Conservation (phyloP, 139 green algal species). For the Gonium pectorale region DNA sequence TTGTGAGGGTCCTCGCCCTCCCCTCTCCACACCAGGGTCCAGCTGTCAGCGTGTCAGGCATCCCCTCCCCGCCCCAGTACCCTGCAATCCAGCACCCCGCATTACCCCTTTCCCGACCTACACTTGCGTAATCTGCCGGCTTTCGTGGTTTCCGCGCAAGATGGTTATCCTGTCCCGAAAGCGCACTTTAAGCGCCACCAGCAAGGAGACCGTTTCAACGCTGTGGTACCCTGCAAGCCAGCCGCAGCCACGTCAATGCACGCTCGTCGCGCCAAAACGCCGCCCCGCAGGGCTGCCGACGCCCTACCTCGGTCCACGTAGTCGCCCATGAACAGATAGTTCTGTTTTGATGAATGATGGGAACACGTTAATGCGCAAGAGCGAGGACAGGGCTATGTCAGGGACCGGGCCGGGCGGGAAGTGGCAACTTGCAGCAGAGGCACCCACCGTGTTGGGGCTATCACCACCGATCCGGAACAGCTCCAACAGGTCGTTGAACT, state of each 20-base stretch:
- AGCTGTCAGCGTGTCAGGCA: no score
- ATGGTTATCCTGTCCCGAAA: conserved; percentile 98
- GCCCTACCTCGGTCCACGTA: conserved; percentile 93
- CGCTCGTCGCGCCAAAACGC: no score
- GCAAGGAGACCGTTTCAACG: conserved; percentile 94
- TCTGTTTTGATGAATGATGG: no score
- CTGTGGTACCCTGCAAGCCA: conserved; percentile 92
- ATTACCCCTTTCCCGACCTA: conserved; percentile 59
- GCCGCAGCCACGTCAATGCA: no score
- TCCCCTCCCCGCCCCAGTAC: not conserved
- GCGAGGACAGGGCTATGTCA: no score
- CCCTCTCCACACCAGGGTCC: no score
- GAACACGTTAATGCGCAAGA: no score
- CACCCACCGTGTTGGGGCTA: conserved; percentile 90
- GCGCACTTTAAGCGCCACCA: conserved; percentile 94
- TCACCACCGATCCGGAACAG: conserved; percentile 95
- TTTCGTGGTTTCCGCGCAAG: conserved; percentile 98
- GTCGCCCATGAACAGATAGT: conserved; percentile 99
- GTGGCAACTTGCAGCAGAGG: no score
- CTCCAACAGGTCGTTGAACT: conserved; percentile 98
- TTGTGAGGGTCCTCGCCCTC: no score
- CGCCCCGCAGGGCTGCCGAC: no score
- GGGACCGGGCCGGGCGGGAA: no score
- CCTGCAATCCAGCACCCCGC: not conserved
- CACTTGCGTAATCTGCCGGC: conserved; percentile 98